Base-by-base conservation (phyloP, 306 rosid genomes). In the Corylus americana region DNA sequence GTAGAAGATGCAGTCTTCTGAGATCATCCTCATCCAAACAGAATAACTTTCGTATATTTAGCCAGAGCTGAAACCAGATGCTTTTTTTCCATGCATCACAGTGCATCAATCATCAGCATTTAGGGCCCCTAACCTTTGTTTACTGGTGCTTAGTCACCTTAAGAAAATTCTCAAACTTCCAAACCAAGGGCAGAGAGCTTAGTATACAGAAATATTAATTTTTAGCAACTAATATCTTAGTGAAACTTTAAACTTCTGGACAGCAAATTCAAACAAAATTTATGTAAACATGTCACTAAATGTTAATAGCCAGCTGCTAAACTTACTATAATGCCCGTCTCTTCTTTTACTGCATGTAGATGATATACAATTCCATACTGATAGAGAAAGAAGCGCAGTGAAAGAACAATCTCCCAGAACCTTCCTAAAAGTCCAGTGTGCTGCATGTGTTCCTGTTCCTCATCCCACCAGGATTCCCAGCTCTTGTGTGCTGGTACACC, bases 381-480 rank as follows among this genome's bases (percentile, higher is more conserved):
- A 82, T 89, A 95, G 71, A 93, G 54, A 76, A 95, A 88, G 91
- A 93, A 93, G 82, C 98, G 98, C 70, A 89, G 17, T 71, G 92
- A 77, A 55, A 95, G 96, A 82, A 89, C 1, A 62, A 85, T 70
- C 86, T 95, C 99, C 86, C 91, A 90, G 73, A 87, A 76, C 74
- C 97, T 88, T 71, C 98, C 99, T 8, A 84, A 2, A 48, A 78
- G 4, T 31, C 98, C 97, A 51, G 98, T 88, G 90, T 84, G 47
- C 83, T 83, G 90, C 82, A 95, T 86, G 85, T 95, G 99, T 85
- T 95, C 99, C 66, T 95, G 99, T 87, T 95, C 99, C 81, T 95
- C 99, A 20, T 89, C 91, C 99, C 99, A 95, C 99, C 99, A 95
- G 3, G 99, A 95, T 62, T 95, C 99, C 99, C 99, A 95, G 83